Evolutionary conservation across 176 grass and related monocot genomes (phyloP), one percentile per base, ranked within the genome.

Genomic region (Areca catechu): DNA sequence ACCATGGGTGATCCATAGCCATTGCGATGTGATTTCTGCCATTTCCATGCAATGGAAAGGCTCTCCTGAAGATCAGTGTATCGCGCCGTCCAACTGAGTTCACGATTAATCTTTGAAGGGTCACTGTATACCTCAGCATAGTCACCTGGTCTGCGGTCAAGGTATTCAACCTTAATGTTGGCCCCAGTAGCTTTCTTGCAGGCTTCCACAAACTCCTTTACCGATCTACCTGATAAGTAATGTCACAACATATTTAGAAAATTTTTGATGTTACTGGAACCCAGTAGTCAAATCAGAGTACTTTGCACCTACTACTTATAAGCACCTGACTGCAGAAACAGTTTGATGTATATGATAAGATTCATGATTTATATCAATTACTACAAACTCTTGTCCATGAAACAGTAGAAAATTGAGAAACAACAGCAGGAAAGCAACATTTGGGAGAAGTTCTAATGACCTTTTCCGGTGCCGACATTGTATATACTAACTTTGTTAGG

Each of bases 101-200:
- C 81, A 0, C 24, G 63, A 4, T 70, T 76, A 62, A 98, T 98
- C 62, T 85, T 98, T 17, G 87, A 77, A 43, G 93, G 93, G 53
- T 98, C 74, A 51, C 93, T 98, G 84, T 85, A 98, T 21, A 98
- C 93, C 66, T 92, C 93, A 0, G 93, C 87, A 22, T 92, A 98
- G 50, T 98, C 93, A 20, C 93, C 93, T 0, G 93, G 81, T 50
- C 93, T 84, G 24, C 87, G 87, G 20, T n/a, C 2, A 19, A 98
- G 84, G 51, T 61, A 92, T 0, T 85, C 78, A 0, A 92, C 78
- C 62, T 92, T 92, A 51, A 98, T 85, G 56, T 62, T 20, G 20
- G 57, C 93, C 53, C 93, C 93, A 19, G 93, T 98, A 22, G 93
- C 93, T 28, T 66, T 54, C 60, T 83, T 98, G 76, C 93, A 98